phyloP scores from a whole-genome alignment of 83 land plant genomes.

The Diphasiastrum complanatum region DNA sequence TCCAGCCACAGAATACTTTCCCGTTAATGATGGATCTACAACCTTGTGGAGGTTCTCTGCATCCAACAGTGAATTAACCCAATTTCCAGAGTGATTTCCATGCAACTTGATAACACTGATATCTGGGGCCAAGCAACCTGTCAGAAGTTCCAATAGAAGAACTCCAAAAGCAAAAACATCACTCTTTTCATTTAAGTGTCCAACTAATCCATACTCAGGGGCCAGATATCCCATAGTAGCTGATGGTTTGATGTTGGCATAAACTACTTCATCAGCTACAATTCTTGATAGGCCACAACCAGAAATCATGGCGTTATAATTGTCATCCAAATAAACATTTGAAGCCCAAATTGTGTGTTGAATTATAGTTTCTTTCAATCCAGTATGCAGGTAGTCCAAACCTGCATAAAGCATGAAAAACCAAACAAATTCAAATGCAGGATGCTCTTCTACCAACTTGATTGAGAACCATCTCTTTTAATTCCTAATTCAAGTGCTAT shows the following conservation, averaged over 20 bases:
- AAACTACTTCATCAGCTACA: slow-evolving; percentile 64
- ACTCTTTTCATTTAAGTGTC: slow-evolving; percentile 61
- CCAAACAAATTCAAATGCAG: neutral
- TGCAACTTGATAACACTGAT: neutral
- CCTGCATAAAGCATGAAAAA: slow-evolving; percentile 29
- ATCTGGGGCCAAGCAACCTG: slow-evolving; percentile 25
- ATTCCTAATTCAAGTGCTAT: neutral
- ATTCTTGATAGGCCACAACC: slow-evolving; percentile 58
- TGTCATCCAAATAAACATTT: slow-evolving; percentile 58
- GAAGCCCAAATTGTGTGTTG: slow-evolving; percentile 64
- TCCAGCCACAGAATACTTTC: slow-evolving; percentile 36
- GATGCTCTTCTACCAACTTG: neutral
- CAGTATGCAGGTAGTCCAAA: slow-evolving; percentile 44
- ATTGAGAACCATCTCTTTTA: neutral
- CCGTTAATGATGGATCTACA: slow-evolving; percentile 43
- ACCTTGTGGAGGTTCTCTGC: slow-evolving; percentile 35
- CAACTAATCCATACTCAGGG: slow-evolving; percentile 64
- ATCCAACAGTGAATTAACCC: slow-evolving; percentile 30
- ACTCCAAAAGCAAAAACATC: slow-evolving; percentile 78
- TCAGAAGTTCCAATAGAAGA: slow-evolving; percentile 52
- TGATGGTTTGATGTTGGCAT: slow-evolving; percentile 56
- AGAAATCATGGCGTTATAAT: slow-evolving; percentile 49
- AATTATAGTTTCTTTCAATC: slow-evolving; percentile 32
- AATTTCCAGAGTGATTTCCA: neutral
- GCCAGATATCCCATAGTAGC: slow-evolving; percentile 74